A percentile compares a stretch with the other conserved stretches of the same genome.
These are phyloP conservation scores for Triticum monococcum DNA, from an alignment of 176 grass and related monocot species.

Conservation along the genomic window DNA sequence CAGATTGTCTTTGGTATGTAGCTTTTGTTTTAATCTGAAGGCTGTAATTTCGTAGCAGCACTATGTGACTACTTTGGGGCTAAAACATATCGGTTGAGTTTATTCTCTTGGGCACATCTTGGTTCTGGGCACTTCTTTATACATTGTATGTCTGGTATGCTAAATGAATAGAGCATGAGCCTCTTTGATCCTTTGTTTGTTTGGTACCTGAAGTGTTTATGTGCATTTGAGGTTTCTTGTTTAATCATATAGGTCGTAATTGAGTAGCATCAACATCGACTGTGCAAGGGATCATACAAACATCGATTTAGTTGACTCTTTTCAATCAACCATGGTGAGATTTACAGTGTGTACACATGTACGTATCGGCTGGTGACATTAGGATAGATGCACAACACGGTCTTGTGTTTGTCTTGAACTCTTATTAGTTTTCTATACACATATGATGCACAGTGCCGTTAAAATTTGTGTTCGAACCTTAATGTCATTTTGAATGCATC, in stretches of 20 bases:
- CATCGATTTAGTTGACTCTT: not conserved
- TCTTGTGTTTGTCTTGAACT: not conserved
- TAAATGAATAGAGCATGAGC: not conserved
- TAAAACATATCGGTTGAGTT: not conserved
- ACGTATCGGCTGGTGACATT: not conserved
- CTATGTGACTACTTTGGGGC: slow-evolving; percentile 4
- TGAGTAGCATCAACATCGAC: not conserved
- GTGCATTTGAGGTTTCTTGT: not conserved
- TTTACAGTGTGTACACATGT: not conserved
- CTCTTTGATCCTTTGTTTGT: not conserved
- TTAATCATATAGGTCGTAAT: not conserved
- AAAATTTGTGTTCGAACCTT: not conserved
- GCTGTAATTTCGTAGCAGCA: not conserved
- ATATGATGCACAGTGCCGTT: not conserved
- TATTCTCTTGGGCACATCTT: slow-evolving; percentile 7
- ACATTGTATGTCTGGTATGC: not conserved
- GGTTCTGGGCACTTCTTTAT: not conserved
- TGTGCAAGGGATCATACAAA: not conserved
- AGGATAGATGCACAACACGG: not conserved
- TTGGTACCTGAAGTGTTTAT: slow-evolving; percentile 5
- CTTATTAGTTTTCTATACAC: slow-evolving; percentile 1
- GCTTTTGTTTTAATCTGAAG: slow-evolving; percentile 13
- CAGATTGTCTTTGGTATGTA: slow-evolving; percentile 48
- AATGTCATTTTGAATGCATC: slow-evolving; percentile 16
- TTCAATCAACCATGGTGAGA: not conserved